These are phyloP conservation scores for Chaetomium tenue DNA, from an alignment of 495 filamentous ascomycete species.

Conservation along the genomic window DNA sequence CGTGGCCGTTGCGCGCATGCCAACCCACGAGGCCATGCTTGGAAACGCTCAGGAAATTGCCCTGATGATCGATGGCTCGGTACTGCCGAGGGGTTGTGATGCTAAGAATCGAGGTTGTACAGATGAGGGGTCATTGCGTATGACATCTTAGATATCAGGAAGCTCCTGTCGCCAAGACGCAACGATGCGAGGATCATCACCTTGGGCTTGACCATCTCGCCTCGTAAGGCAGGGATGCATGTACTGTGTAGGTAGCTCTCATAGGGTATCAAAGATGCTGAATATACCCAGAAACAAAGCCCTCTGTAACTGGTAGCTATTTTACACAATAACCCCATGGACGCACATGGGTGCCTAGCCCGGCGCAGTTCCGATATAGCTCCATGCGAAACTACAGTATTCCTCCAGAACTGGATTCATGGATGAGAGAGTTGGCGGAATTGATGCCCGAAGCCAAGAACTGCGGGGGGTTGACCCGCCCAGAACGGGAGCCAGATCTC, in stretches of 20 bases:
- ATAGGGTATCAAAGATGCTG: too few species aligned
- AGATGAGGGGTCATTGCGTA: not conserved
- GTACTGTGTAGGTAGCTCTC: too few species aligned
- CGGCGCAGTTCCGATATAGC: too few species aligned
- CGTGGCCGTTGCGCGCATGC: slow-evolving; percentile 33
- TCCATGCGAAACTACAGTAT: too few species aligned
- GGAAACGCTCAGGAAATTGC: not conserved
- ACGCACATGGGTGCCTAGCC: too few species aligned
- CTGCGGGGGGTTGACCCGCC: not conserved
- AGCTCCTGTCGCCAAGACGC: slow-evolving; percentile 13
- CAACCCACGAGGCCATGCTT: slow-evolving; percentile 37
- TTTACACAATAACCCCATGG: too few species aligned
- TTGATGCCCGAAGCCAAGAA: not conserved
- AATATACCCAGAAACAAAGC: too few species aligned
- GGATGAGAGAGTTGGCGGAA: not conserved
- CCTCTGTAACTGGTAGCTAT: too few species aligned
- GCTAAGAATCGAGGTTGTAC: not conserved
- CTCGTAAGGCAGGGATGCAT: not conserved
- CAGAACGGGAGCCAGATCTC: not conserved
- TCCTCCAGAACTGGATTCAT: not conserved
- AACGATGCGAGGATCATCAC: slow-evolving; percentile 16
- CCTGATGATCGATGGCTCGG: not conserved
- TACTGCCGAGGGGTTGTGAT: not conserved
- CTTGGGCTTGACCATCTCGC: not conserved
- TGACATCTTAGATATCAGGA: not conserved